phyloP scores from a whole-genome alignment of 305 asterid genomes.

The Fraxinus ornus region DNA sequence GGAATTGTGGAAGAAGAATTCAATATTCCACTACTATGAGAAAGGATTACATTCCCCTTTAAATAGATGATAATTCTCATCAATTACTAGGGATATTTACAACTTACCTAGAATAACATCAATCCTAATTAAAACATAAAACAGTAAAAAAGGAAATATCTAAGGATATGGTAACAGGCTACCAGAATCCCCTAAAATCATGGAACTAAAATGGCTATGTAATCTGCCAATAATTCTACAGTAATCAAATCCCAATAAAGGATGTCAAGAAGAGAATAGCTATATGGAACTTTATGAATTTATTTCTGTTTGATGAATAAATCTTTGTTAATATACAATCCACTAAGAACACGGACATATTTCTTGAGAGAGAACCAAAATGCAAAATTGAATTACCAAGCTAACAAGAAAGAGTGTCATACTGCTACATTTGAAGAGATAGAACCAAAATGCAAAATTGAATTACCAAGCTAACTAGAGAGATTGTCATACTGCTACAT shows the following conservation, averaged over 20 bases:
- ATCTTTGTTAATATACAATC: background rate
- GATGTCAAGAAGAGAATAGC: background rate
- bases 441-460: background rate
- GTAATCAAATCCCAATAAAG: background rate
- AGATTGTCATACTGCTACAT: background rate
- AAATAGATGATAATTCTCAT: too few species aligned
- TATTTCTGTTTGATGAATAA: background rate
- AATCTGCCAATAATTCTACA: too few species aligned
- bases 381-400: background rate
- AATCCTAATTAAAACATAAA: too few species aligned
- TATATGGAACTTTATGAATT: background rate
- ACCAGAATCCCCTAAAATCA: too few species aligned
- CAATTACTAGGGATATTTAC: too few species aligned
- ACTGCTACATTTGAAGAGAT: background rate
- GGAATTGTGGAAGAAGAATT: background rate
- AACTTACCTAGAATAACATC: too few species aligned
- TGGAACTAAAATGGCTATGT: too few species aligned
- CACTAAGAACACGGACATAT: background rate
- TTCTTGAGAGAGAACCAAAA: background rate
- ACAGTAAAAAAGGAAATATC: too few species aligned
- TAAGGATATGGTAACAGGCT: too few species aligned
- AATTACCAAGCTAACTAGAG: background rate
- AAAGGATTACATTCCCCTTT: too few species aligned
- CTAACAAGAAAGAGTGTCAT: too few species aligned
- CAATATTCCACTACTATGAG: too few species aligned